Percentiles rank a stretch among this genome's conserved stretches.
Evolutionary conservation across 768 basidiomycete species (phyloP).

Genomic region (Kwoniella europaea): DNA sequence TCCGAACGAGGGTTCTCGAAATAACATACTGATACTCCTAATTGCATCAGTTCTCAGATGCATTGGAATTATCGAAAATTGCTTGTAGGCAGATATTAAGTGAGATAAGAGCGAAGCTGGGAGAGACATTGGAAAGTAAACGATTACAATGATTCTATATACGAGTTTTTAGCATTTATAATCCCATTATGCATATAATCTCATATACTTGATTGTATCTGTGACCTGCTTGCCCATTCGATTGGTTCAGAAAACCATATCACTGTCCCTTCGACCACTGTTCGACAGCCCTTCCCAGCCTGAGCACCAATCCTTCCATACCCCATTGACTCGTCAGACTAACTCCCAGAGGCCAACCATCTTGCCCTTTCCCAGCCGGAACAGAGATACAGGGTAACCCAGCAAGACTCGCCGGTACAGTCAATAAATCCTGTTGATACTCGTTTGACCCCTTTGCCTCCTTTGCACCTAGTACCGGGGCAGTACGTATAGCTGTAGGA

Average conservation of each 20-base stretch:
- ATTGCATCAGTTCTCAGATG: slow-evolving; percentile 30
- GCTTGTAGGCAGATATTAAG: slow-evolving; percentile 32
- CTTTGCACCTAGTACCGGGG: slow-evolving; percentile 67
- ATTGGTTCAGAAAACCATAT: not conserved
- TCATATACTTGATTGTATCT: too few relatives aligned
- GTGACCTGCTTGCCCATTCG: too few relatives aligned
- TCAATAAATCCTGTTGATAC: slow-evolving; percentile 90
- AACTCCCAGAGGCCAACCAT: slow-evolving; percentile 81
- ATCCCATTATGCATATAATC: not conserved
- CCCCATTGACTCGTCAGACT: slow-evolving; percentile 91
- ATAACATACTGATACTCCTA: not conserved
- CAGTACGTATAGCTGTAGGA: slow-evolving; percentile 83
- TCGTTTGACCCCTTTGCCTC: slow-evolving; percentile 62
- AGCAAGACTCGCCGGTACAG: slow-evolving; percentile 87
- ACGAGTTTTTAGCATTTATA: not conserved
- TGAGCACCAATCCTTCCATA: slow-evolving; percentile 51
- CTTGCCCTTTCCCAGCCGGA: slow-evolving; percentile 63
- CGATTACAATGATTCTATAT: slow-evolving; percentile 8
- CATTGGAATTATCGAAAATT: slow-evolving; percentile 28
- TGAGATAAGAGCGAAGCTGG: slow-evolving; percentile 21
- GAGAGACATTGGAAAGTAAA: slow-evolving; percentile 24
- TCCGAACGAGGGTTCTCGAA: not conserved
- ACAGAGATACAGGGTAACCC: slow-evolving; percentile 83
- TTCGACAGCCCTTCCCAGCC: slow-evolving; percentile 36
- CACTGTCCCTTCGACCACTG: slow-evolving; percentile 15